These are phyloP conservation scores for Penicillium sp. DNA, from an alignment of 2,329 filamentous ascomycete genomes.

Conservation along the genomic window DNA sequence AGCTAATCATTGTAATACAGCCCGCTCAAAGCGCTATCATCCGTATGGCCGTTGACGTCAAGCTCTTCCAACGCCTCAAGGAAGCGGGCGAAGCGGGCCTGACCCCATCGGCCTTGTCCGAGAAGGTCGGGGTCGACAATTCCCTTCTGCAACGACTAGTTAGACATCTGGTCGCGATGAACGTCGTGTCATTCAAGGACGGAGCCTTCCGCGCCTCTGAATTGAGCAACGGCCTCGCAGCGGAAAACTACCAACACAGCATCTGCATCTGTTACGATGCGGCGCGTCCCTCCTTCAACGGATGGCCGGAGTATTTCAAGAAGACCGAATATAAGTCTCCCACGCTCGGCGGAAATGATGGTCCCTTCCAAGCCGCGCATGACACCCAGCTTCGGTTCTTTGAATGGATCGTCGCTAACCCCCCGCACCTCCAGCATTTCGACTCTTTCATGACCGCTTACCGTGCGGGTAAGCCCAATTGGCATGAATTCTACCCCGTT, in stretches of 20 bases:
- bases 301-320: constrained; percentile 34
- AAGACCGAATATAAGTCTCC: constrained; percentile 30
- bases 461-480: constrained; percentile 38
- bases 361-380: constrained; percentile 40
- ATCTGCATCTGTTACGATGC: constrained; percentile 41
- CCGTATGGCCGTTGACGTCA: constrained; percentile 37
- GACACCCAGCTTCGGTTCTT: constrained; percentile 37
- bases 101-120: constrained; percentile 24
- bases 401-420: constrained; percentile 37
- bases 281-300: constrained; percentile 33
- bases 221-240: constrained; percentile 35
- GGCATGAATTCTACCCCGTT: constrained; percentile 30
- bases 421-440: constrained; percentile 35
- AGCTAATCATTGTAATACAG: constrained; percentile 2
- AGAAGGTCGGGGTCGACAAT: constrained; percentile 30
- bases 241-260: constrained; percentile 36
- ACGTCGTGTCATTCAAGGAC: constrained; percentile 28
- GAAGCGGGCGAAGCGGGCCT: constrained; percentile 27
- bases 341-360: constrained; percentile 23
- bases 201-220: constrained; percentile 29
- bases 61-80: constrained; percentile 35
- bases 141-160: constrained; percentile 31
- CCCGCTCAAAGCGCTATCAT: constrained; percentile 36
- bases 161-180: constrained; percentile 42
- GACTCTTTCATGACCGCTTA: constrained; percentile 41